A percentile compares a stretch with the other conserved stretches of the same genome.
Conservation (phyloP, 495 filamentous ascomycete species). For the Achaetomiella virescens region DNA sequence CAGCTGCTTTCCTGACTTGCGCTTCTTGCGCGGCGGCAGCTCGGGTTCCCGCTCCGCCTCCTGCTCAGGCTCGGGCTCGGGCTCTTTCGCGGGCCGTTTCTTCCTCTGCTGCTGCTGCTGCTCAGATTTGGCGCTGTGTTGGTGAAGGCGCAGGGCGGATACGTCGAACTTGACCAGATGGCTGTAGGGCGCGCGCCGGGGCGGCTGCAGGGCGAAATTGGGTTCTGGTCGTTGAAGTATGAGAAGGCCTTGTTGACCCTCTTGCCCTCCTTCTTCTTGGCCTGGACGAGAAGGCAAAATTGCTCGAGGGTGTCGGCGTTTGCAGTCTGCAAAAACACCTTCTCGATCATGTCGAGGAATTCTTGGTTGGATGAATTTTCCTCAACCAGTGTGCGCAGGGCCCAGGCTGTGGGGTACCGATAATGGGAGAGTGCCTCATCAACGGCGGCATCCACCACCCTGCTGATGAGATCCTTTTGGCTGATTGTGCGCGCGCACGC, state of each 20-base stretch:
- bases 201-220: conserved; percentile 30
- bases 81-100: neutral
- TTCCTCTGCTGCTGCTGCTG: conserved; percentile 2
- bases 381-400: conserved; percentile 47
- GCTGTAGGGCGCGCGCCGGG: conserved; percentile 37
- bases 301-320: conserved; percentile 36
- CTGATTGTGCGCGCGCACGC: conserved; percentile 22
- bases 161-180: conserved; percentile 37
- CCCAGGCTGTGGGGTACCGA: conserved; percentile 51
- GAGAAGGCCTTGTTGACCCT: conserved; percentile 41
- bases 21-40: conserved; percentile 27
- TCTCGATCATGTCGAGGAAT: conserved; percentile 43
- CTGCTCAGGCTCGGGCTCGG: conserved; percentile 7
- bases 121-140: neutral
- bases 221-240: conserved; percentile 35
- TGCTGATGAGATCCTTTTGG: conserved; percentile 28
- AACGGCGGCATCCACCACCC: conserved; percentile 35
- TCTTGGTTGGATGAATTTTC: conserved; percentile 37
- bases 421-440: conserved; percentile 43
- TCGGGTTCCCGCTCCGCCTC: conserved; percentile 11
- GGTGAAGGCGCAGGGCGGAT: conserved; percentile 15
- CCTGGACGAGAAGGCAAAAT: conserved; percentile 36
- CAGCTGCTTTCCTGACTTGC: conserved; percentile 21
- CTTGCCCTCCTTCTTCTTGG: conserved; percentile 46
- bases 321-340: conserved; percentile 42